These are phyloP conservation scores for Gigaspora rosea DNA, from an alignment of 192 early-diverging fungal genomes.

Conservation along the genomic window DNA sequence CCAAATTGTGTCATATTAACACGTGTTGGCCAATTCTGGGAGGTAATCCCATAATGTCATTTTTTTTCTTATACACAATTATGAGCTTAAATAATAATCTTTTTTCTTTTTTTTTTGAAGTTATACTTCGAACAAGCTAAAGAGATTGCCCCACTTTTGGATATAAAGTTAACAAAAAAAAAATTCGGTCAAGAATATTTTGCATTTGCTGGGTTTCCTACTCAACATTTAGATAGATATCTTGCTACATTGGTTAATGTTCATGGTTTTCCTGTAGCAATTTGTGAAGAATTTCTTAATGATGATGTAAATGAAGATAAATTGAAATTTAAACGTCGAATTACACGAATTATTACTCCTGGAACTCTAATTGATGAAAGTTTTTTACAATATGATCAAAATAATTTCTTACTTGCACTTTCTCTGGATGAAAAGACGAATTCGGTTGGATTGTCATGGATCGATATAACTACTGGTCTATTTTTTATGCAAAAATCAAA, in stretches of 20 bases:
- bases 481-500: constrained; percentile 69
- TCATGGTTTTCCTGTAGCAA: constrained; percentile 60
- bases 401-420: constrained; percentile 78
- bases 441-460: constrained; percentile 78
- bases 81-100: neutral
- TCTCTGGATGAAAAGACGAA: constrained; percentile 36
- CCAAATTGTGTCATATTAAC: constrained; percentile 70
- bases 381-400: constrained; percentile 61
- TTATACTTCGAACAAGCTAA: constrained; percentile 75
- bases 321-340: constrained; percentile 60
- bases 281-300: constrained; percentile 67
- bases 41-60: constrained; percentile 42
- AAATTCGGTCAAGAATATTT: constrained; percentile 53
- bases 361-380: constrained; percentile 84
- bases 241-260: constrained; percentile 65
- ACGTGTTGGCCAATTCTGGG: constrained; percentile 82
- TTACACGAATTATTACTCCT: constrained; percentile 82
- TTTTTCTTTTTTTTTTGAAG: constrained; percentile 33
- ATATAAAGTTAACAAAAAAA: constrained; percentile 71
- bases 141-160: constrained; percentile 62
- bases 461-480: constrained; percentile 90
- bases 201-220: constrained; percentile 75
- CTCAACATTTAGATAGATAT: constrained; percentile 62
- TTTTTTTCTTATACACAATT: constrained; percentile 1
- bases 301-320: constrained; percentile 43